Conservation (phyloP, 108 stramenopile species). For the Fragilariopsis cylindrus region DNA sequence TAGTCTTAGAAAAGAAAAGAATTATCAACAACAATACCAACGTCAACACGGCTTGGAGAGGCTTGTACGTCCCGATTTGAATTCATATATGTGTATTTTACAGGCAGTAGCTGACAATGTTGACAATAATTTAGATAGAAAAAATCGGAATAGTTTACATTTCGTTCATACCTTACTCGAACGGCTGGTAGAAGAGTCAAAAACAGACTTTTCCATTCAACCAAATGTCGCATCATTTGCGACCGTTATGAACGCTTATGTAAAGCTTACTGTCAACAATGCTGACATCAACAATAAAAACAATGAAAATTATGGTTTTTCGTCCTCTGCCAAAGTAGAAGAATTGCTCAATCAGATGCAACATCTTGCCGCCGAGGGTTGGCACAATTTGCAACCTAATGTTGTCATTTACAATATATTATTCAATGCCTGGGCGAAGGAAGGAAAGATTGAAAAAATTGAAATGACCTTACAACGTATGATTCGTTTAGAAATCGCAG, state of each 20-base stretch:
- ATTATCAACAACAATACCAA: not conserved
- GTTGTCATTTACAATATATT: constrained; percentile 35
- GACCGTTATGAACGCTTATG: constrained; percentile 34
- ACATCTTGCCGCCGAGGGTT: constrained; percentile 30
- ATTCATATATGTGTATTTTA: constrained; percentile 9
- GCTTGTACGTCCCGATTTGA: not conserved
- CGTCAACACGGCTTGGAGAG: not conserved
- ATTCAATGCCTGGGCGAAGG: constrained; percentile 27
- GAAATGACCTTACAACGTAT: constrained; percentile 33
- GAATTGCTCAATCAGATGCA: constrained; percentile 21
- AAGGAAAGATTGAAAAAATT: constrained; percentile 19
- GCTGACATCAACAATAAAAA: not conserved
- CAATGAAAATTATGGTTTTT: not conserved
- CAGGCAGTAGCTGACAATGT: constrained; percentile 6
- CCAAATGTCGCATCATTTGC: constrained; percentile 20
- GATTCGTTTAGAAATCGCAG: constrained; percentile 15
- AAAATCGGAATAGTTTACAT: not conserved
- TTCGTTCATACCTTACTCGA: constrained; percentile 29
- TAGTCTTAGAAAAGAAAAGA: not conserved
- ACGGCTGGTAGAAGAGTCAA: constrained; percentile 28
- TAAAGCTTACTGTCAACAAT: not conserved
- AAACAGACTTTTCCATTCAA: constrained; percentile 25
- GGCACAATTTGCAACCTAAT: constrained; percentile 33
- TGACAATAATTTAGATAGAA: not conserved
- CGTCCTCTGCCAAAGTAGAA: constrained; percentile 24